A percentile compares a stretch with the other conserved stretches of the same genome.
Evolutionary conservation across 805 yeast genomes (phyloP).

Genomic region (Yamadazyma akitaensis): DNA sequence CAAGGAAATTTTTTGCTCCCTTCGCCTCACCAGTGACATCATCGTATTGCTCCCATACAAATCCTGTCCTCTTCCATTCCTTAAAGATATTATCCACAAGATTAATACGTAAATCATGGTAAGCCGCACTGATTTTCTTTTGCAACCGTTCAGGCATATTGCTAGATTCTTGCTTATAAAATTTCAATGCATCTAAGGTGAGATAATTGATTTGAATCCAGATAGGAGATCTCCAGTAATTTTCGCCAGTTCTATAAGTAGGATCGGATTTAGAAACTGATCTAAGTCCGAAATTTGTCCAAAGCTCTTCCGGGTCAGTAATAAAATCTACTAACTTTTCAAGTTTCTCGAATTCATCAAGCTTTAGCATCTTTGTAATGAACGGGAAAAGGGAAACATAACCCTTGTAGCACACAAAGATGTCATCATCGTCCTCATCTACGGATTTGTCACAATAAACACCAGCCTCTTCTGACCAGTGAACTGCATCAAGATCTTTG

Average conservation of each 20-base stretch:
- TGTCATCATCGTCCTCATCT: conserved; percentile 64
- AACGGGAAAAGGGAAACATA: conserved; percentile 87
- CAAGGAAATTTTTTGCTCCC: conserved; percentile 87
- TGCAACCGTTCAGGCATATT: conserved; percentile 36
- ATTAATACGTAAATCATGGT: conserved; percentile 58
- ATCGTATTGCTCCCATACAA: conserved; percentile 88
- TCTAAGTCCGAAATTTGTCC: conserved; percentile 77
- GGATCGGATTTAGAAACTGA: conserved; percentile 69
- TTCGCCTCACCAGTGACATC: conserved; percentile 69
- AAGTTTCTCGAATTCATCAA: conserved; percentile 44
- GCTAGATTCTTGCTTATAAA: conserved; percentile 44
- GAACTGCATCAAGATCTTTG: conserved; percentile 65
- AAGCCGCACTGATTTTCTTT: conserved; percentile 36
- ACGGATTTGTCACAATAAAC: conserved; percentile 83
- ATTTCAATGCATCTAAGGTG: conserved; percentile 62
- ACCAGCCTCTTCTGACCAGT: conserved; percentile 69
- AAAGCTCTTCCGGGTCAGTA: conserved; percentile 67
- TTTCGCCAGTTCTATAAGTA: conserved; percentile 72
- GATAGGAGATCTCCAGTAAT: conserved; percentile 94
- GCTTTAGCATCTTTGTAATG: conserved; percentile 58
- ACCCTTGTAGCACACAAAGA: conserved; percentile 81
- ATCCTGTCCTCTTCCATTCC: conserved; percentile 76
- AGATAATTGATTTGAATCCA: conserved; percentile 93
- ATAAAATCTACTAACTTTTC: conserved; percentile 53
- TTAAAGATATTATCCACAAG: conserved; percentile 63